Conservation (phyloP, 225 moss, liverwort and hornwort species). For the Rhytidiadelphus loreus region DNA sequence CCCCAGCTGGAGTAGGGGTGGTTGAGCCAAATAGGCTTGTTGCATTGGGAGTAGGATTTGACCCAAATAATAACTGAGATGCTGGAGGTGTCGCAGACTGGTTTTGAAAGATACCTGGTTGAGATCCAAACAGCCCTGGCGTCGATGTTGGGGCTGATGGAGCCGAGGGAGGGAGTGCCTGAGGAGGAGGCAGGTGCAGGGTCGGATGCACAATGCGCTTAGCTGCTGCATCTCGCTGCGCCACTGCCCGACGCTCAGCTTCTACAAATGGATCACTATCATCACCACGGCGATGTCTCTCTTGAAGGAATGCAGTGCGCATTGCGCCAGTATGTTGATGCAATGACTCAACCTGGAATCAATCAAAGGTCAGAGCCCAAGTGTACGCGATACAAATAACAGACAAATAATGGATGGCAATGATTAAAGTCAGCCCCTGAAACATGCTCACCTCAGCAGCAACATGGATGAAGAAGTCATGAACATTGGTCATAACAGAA, state of each 20-base stretch:
- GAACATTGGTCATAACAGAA: slow-evolving; percentile 91
- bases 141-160: slow-evolving; percentile 11
- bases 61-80: slow-evolving; percentile 45
- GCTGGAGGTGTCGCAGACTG: slow-evolving; percentile 38
- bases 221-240: slow-evolving; percentile 89
- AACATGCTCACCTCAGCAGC: slow-evolving; percentile 75
- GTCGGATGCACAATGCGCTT: slow-evolving; percentile 89
- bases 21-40: slow-evolving; percentile 55
- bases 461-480: slow-evolving; percentile 97
- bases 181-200: slow-evolving; percentile 49
- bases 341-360: slow-evolving; percentile 69
- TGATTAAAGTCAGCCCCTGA: background rate
- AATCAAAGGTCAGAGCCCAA: background rate
- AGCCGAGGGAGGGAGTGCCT: slow-evolving; percentile 11
- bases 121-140: slow-evolving; percentile 24
- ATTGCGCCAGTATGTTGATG: slow-evolving; percentile 83
- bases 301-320: slow-evolving; percentile 73
- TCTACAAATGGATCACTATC: slow-evolving; percentile 95
- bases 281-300: slow-evolving; percentile 80
- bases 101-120: slow-evolving; percentile 35
- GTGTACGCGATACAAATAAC: background rate
- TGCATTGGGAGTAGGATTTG: slow-evolving; percentile 51
- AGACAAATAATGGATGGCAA: background rate
- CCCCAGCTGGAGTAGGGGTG: slow-evolving; percentile 25
- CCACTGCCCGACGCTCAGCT: slow-evolving; percentile 91